Conservation (phyloP, 306 rosid genomes). For the Senna siamea region DNA sequence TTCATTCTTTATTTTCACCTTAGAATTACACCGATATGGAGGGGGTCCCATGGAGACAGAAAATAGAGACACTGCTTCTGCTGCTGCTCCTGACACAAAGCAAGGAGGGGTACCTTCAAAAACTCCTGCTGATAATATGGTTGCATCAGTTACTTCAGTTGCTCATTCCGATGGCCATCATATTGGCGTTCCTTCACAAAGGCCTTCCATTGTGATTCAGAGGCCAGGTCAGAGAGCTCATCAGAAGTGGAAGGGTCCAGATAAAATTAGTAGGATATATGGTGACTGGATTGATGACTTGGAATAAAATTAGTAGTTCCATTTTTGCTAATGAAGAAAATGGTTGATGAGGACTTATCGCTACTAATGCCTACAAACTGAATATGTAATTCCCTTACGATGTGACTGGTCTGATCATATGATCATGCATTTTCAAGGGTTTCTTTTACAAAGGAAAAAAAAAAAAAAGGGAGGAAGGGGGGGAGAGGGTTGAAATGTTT, state of each 20-base stretch:
- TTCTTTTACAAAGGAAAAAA: slow-evolving; percentile 18
- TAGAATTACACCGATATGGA: slow-evolving; percentile 91
- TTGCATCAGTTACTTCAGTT: slow-evolving; percentile 63
- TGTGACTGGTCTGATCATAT: slow-evolving; percentile 18
- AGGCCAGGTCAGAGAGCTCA: slow-evolving; percentile 87
- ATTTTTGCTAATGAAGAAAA: slow-evolving; percentile 31
- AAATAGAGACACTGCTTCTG: slow-evolving; percentile 62
- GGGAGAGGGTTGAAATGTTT: slow-evolving; percentile 31
- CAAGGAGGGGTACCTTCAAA: slow-evolving; percentile 69
- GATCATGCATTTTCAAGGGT: slow-evolving; percentile 39
- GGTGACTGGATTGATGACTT: slow-evolving; percentile 98
- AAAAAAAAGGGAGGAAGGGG: no score
- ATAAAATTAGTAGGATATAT: slow-evolving; percentile 96
- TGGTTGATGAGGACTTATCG: slow-evolving; percentile 28
- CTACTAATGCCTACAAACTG: slow-evolving; percentile 33
- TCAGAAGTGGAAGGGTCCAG: slow-evolving; percentile 99
- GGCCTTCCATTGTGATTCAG: slow-evolving; percentile 76
- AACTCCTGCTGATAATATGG: slow-evolving; percentile 63
- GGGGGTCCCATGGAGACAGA: slow-evolving; percentile 91
- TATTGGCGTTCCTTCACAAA: slow-evolving; percentile 80
- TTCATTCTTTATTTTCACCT: slow-evolving; percentile 26
- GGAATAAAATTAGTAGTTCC: slow-evolving; percentile 54
- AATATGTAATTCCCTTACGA: slow-evolving; percentile 37
- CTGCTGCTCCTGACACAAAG: slow-evolving; percentile 60
- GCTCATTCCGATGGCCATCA: slow-evolving; percentile 83